phyloP scores from a whole-genome alignment of 768 basidiomycete species.

The Lepiota venenata region DNA sequence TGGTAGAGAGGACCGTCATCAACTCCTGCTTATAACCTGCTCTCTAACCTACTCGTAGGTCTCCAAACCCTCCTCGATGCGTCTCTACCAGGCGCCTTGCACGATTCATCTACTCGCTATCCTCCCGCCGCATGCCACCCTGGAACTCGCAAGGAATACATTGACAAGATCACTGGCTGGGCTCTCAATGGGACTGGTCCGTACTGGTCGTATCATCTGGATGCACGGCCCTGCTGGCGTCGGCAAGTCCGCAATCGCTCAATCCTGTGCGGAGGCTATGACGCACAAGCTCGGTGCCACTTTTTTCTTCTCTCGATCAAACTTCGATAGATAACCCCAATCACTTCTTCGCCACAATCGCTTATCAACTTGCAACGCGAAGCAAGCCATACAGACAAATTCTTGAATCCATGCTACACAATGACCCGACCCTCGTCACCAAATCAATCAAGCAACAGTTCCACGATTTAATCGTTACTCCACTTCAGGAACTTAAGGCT shows the following conservation, averaged over 20 bases:
- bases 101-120: neutral
- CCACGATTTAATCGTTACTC: neutral
- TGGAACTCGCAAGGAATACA: neutral
- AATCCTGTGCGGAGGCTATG: neutral
- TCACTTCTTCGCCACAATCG: neutral
- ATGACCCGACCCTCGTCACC: neutral
- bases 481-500: neutral
- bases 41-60: too few relatives aligned
- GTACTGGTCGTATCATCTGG: neutral
- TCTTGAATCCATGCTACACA: neutral
- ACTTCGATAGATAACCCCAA: neutral
- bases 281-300: neutral
- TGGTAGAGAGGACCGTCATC: too few relatives aligned
- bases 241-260: neutral
- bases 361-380: neutral
- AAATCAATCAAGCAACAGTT: neutral
- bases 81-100: too few relatives aligned
- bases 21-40: too few relatives aligned
- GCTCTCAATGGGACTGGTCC: neutral
- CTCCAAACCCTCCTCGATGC: too few relatives aligned
- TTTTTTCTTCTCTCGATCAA: slow-evolving; percentile 8
- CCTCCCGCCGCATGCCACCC: neutral
- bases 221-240: neutral
- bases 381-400: neutral
- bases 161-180: neutral